Conservation (phyloP, 1,284 basidiomycete species). For the Ustilago xerochloae region DNA sequence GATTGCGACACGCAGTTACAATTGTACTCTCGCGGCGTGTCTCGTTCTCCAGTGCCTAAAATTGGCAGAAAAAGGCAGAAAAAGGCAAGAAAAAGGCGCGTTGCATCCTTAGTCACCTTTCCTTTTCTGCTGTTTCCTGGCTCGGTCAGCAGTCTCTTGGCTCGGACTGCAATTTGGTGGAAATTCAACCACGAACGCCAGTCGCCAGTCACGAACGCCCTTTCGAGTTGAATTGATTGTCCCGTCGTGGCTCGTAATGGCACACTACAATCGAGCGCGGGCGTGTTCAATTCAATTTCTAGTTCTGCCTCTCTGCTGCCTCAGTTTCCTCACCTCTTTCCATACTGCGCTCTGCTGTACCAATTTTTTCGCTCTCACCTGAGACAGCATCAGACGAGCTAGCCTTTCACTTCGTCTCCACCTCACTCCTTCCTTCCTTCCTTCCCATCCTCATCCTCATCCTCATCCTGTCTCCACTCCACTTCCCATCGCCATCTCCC, state of each 20-base stretch:
- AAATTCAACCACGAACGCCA: constrained; percentile 46
- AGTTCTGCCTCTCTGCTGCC: constrained; percentile 29
- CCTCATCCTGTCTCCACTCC: background rate
- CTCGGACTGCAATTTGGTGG: constrained; percentile 1
- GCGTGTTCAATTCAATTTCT: constrained; percentile 25
- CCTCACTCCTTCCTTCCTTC: background rate
- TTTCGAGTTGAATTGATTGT: constrained; percentile 14
- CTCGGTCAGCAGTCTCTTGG: background rate
- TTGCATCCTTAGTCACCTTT: constrained; percentile 15
- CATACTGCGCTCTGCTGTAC: constrained; percentile 3
- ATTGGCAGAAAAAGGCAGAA: background rate
- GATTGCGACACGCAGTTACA: constrained; percentile 20
- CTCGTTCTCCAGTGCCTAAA: background rate
- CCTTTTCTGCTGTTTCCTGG: background rate
- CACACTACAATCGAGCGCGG: constrained; percentile 6
- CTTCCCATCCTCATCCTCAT: no score
- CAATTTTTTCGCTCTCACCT: background rate
- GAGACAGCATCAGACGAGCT: constrained; percentile 27
- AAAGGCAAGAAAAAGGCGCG: constrained; percentile 8
- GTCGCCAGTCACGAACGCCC: constrained; percentile 33
- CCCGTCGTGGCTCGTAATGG: constrained; percentile 32
- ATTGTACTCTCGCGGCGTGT: constrained; percentile 5
- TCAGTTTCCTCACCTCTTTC: background rate
- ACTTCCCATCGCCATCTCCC: background rate
- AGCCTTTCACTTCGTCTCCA: background rate